Conservation (phyloP, 2,329 filamentous ascomycete species). For the Parasarocladium wereldwijsianum region DNA sequence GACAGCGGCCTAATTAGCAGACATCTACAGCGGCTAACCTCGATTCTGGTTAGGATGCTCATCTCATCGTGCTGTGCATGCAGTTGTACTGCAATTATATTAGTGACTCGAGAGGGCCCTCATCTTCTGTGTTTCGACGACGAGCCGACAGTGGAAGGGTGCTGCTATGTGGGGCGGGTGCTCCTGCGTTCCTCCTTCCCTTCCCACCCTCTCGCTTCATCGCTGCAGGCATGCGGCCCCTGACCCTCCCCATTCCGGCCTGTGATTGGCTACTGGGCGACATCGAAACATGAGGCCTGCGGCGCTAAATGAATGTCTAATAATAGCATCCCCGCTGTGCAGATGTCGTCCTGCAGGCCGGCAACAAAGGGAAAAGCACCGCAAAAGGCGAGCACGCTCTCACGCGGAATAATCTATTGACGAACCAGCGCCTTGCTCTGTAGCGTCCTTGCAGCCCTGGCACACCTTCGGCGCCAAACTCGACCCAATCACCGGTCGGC, state of each 20-base stretch:
- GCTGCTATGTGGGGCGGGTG: neutral
- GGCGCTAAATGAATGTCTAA: too few species aligned
- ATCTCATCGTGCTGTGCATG: neutral
- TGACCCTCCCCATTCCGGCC: too few species aligned
- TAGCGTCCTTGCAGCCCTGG: neutral
- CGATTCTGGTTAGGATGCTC: neutral
- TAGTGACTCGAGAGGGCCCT: neutral
- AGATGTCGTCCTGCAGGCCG: neutral
- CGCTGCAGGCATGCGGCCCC: too few species aligned
- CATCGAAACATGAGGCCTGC: too few species aligned
- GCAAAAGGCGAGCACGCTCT: too few species aligned
- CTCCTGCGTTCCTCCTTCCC: neutral
- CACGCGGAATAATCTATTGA: too few species aligned
- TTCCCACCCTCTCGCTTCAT: neutral
- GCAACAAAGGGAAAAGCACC: neutral
- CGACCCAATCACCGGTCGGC: conserved; percentile 4
- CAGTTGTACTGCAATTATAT: neutral
- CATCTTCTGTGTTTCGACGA: neutral
- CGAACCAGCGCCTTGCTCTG: neutral
- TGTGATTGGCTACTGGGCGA: too few species aligned
- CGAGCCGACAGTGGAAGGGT: neutral
- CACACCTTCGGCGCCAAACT: conserved; percentile 4
- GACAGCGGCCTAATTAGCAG: neutral
- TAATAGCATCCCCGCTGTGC: neutral
- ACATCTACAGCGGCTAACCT: neutral